Base-by-base conservation (phyloP, 2,329 filamentous ascomycete species). In the Xylariaceae sp. region DNA sequence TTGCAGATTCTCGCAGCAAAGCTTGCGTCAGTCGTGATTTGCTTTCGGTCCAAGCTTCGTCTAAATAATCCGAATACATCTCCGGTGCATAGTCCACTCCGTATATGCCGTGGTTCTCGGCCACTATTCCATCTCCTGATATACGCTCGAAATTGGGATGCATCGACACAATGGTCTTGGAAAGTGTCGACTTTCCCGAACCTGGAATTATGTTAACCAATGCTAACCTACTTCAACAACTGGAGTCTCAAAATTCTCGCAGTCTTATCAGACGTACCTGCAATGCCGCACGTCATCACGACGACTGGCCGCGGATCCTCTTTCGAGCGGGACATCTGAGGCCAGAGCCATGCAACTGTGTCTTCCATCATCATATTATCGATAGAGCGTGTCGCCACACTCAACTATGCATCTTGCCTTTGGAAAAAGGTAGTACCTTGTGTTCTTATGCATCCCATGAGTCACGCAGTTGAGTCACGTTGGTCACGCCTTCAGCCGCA, bases 291-390 rank as follows among this genome's bases (percentile, higher is more conserved):
- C 18, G 56, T 67, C 66, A 68, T 66, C 22, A 67, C 48, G 7
- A 67, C 65, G 1, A 68, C 54, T 9, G 61, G 60, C 38, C 58
- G 55, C 2, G 56, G 47, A 40, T 65, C 63, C 14, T 33, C 47
- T 22, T 54, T 34, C 4, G 54, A 41, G 33, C 50, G 47, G 7
- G 39, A 13, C 13, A 42, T 62, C 3, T 50, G 42, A 51, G 53
- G 55, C 14, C 16, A 17, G 10, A 61, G 54, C 16, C 45, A 44
- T 28, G 31, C 41, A 14, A 59, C 39, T 12, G 16, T 45, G 53
- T 56, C 50, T 56, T 56, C 49, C 55, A 62, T 65, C 68, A 54
- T 90, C 14, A 22, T 28, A 10, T 34, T 45, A 12, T 13, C 12
- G 14, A 33, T 28, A 4, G 22, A 28, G 4, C 22, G 7, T 28